Percentiles rank a stretch among this genome's conserved stretches.
phyloP scores from a whole-genome alignment of 73 alveolate genomes.

The Tetrahymena elliotti region DNA sequence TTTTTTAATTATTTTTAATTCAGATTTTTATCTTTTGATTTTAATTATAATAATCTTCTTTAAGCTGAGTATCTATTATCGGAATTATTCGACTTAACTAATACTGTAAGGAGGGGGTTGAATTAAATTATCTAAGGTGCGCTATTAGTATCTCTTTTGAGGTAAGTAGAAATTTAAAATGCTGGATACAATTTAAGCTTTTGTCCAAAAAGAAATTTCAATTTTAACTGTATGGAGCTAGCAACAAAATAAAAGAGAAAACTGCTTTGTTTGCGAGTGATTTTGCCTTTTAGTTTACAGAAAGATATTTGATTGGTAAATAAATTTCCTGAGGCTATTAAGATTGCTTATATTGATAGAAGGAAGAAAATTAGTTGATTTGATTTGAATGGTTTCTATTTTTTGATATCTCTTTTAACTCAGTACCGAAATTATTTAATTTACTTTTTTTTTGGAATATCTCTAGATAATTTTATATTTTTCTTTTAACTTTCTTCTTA shows the following conservation, averaged over 20 bases:
- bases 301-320: neutral
- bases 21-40: neutral
- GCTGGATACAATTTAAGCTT: neutral
- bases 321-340: neutral
- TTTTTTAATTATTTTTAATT: neutral
- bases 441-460: neutral
- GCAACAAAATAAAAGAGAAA: neutral
- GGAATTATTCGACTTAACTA: neutral
- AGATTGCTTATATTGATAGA: neutral
- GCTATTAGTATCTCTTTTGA: neutral
- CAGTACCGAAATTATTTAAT: neutral
- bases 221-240: neutral
- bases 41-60: neutral
- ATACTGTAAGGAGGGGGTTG: constrained; percentile 3
- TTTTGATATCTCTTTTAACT: neutral
- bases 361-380: neutral
- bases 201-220: no score
- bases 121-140: neutral
- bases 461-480: neutral
- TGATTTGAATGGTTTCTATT: neutral
- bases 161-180: neutral
- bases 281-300: neutral
- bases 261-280: neutral
- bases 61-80: neutral
- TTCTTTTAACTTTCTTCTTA: neutral